Evolutionary conservation across 768 basidiomycete genomes (phyloP).

Genomic region (Suillus lakei): DNA sequence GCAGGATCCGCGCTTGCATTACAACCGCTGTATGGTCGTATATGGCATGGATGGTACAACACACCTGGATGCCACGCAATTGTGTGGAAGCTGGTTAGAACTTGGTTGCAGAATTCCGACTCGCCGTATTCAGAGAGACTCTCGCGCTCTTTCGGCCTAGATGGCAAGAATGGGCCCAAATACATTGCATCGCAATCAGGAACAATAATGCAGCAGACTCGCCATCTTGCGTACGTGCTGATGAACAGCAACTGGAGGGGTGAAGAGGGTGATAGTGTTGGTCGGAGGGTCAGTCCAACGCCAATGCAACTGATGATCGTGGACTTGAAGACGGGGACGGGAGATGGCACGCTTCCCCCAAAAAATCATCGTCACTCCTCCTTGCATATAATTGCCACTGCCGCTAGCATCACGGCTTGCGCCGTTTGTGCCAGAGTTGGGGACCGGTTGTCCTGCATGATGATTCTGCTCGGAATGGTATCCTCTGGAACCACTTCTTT

Average conservation of each 20-base stretch:
- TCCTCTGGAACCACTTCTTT: constrained; percentile 33
- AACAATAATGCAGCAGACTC: constrained; percentile 51
- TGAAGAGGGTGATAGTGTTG: constrained; percentile 15
- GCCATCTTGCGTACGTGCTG: constrained; percentile 59
- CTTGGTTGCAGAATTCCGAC: constrained; percentile 18
- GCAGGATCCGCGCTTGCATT: constrained; percentile 34
- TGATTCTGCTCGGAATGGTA: constrained; percentile 35
- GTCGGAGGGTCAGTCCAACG: constrained; percentile 13
- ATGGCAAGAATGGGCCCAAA: constrained; percentile 51
- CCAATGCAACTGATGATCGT: constrained; percentile 14
- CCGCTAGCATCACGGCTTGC: constrained; percentile 24
- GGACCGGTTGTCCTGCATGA: constrained; percentile 30
- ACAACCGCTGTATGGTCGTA: constrained; percentile 31
- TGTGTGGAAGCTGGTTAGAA: constrained; percentile 23
- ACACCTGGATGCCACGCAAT: constrained; percentile 35
- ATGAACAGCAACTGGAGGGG: constrained; percentile 8
- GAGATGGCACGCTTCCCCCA: not conserved
- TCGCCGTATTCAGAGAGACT: constrained; percentile 25
- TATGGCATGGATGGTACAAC: constrained; percentile 41
- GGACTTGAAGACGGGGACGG: not conserved
- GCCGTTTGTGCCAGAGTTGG: constrained; percentile 18
- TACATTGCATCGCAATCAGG: constrained; percentile 74
- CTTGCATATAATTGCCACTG: constrained; percentile 25
- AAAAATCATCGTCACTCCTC: constrained; percentile 13
- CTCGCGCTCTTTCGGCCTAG: constrained; percentile 20